These are phyloP conservation scores for Ramularia endophylla DNA, from an alignment of 2,329 filamentous ascomycete species.

Conservation along the genomic window DNA sequence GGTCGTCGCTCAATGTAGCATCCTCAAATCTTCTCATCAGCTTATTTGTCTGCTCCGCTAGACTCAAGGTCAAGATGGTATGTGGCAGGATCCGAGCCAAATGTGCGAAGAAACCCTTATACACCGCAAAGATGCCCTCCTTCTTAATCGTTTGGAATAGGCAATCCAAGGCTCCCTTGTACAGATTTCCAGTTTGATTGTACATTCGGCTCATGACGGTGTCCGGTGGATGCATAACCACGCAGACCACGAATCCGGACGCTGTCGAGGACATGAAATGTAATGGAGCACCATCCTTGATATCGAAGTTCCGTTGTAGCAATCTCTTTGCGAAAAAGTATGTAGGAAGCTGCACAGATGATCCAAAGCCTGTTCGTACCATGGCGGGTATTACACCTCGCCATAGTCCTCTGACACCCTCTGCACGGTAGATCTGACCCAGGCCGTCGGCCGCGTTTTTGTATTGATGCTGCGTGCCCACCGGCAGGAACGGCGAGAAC, in stretches of 20 bases:
- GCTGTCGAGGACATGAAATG: conserved; percentile 83
- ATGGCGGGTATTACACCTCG: conserved; percentile 88
- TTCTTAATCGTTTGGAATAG: conserved; percentile 83
- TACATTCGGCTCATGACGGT: conserved; percentile 99
- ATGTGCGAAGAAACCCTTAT: conserved; percentile 97
- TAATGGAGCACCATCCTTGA: conserved; percentile 84
- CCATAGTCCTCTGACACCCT: conserved; percentile 79
- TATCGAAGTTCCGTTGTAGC: conserved; percentile 72
- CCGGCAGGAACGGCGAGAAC: conserved; percentile 84
- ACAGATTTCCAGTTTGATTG: conserved; percentile 98
- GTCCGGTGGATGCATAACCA: conserved; percentile 97
- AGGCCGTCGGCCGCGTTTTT: conserved; percentile 79
- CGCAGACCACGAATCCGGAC: conserved; percentile 94
- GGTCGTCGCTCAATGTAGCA: conserved; percentile 34
- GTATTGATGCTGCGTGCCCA: conserved; percentile 96
- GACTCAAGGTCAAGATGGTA: conserved; percentile 71
- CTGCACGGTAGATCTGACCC: conserved; percentile 66
- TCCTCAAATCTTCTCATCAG: conserved; percentile 74
- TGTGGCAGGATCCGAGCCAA: conserved; percentile 90
- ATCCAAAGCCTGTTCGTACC: conserved; percentile 93
- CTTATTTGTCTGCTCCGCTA: conserved; percentile 98
- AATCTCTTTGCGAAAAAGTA: conserved; percentile 96
- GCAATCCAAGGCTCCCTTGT: conserved; percentile 88
- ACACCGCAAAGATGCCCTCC: conserved; percentile 86
- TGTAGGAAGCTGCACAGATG: conserved; percentile 90